Evolutionary conservation across 1,284 basidiomycete genomes (phyloP), one percentile per base, ranked within the genome.

Genomic region (Cutaneotrichosporon arboriforme): DNA sequence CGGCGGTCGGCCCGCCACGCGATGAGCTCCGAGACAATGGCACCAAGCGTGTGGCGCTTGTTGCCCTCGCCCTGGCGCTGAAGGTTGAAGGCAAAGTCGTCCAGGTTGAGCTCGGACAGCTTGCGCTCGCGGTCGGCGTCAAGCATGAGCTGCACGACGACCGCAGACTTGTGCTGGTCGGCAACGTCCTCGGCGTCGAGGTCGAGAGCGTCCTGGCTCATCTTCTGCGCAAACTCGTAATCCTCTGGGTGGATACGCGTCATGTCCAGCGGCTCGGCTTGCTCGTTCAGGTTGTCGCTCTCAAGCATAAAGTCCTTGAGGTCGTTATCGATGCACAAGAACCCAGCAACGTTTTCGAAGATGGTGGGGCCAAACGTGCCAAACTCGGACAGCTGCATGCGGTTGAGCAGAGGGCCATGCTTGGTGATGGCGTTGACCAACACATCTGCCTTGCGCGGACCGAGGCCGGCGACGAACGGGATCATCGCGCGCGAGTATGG

Each of bases 231-330:
- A 51, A 97, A 82, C 66, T 97, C 91, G 72, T 98, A 99, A 76
- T 98, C 94, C 73, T 97, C 92, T 1, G 91, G 91, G 72, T 99
- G 96, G 58, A 99, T 91, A 14, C 96, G 87, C 20, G 94, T 98
- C 67, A 86, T 85, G 71, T 99, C 96, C 42, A 99, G 79, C 4
- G 92, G 90, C 73, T 98, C 94, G 12, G 88, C 85, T 48, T 78
- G 73, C 12, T 82, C 79, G 55, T 84, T 81, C 7, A 72, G 65
- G 51, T 86, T 84, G 31, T 66, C 65, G 31, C 69, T 63, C 14
- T 72, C 63, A 34, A 67, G 64, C 22, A 75, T 69, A 15, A 58
- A 57, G 45, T 84, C 81, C 55, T 82, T 81, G 18, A 88, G 81
- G 63, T 84, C 81, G 35, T 81, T 79, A 51, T 84, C 81, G 59